A percentile compares a stretch with the other conserved stretches of the same genome.
Conservation (phyloP, 2,329 filamentous ascomycete species). For the Colletotrichum limetticola region DNA sequence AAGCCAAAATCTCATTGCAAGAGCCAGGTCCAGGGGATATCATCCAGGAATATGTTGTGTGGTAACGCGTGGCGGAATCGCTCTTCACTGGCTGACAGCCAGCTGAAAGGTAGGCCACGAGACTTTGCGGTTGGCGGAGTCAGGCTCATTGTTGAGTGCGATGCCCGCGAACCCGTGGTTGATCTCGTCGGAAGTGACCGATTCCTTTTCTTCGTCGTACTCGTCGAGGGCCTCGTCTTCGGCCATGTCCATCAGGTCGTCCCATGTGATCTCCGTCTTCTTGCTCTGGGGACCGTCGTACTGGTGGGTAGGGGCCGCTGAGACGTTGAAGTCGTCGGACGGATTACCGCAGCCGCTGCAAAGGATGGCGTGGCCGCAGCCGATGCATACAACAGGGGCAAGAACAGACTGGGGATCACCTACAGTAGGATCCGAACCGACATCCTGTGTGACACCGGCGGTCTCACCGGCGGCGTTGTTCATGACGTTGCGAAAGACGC, state of each 20-base stretch:
- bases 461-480: conserved; percentile 94
- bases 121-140: background rate
- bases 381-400: conserved; percentile 53
- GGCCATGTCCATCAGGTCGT: conserved; percentile 36
- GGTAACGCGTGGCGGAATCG: background rate
- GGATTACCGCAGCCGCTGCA: conserved; percentile 53
- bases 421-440: conserved; percentile 98
- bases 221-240: conserved; percentile 48
- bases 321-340: conserved; percentile 32
- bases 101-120: conserved; percentile 33
- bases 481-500: conserved; percentile 95
- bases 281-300: conserved; percentile 8
- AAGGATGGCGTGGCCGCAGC: conserved; percentile 56
- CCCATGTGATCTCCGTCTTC: conserved; percentile 26
- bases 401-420: conserved; percentile 63
- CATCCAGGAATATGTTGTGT: background rate
- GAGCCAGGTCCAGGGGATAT: conserved; percentile 2
- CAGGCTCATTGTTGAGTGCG: conserved; percentile 5
- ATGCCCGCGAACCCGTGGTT: conserved; percentile 18
- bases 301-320: background rate
- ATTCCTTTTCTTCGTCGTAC: conserved; percentile 50
- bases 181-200: conserved; percentile 19
- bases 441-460: conserved; percentile 96
- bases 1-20: conserved; percentile 34
- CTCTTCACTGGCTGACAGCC: conserved; percentile 23